These are phyloP conservation scores for Austroboletus olivaceoglutinosus DNA, from an alignment of 1,284 basidiomycete genomes.

Conservation along the genomic window DNA sequence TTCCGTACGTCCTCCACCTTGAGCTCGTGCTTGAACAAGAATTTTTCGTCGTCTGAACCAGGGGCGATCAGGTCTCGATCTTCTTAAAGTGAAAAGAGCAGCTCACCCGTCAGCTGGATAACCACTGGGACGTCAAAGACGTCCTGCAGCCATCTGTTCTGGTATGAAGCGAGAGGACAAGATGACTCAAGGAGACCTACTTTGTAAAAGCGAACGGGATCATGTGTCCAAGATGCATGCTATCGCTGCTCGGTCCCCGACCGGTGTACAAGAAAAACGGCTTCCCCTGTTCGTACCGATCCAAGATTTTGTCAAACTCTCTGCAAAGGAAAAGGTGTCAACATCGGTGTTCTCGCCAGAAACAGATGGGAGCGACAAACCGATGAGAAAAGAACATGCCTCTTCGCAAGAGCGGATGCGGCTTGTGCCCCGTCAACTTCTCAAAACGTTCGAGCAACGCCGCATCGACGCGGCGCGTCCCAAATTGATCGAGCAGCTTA, in stretches of 20 bases:
- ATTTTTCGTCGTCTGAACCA: constrained; percentile 92
- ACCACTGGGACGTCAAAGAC: constrained; percentile 95
- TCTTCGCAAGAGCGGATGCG: constrained; percentile 89
- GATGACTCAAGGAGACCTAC: constrained; percentile 43
- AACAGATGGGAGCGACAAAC: constrained; percentile 46
- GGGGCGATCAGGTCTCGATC: not conserved
- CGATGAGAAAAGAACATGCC: constrained; percentile 99
- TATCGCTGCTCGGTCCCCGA: constrained; percentile 93
- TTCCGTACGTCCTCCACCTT: constrained; percentile 87
- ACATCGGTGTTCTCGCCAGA: too few species aligned
- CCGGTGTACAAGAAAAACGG: constrained; percentile 99
- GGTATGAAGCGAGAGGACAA: constrained; percentile 4
- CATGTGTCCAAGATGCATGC: constrained; percentile 98
- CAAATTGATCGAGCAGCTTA: constrained; percentile 93
- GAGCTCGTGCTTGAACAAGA: constrained; percentile 94
- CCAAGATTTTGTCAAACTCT: constrained; percentile 91
- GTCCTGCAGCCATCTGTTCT: constrained; percentile 87
- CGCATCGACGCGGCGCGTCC: constrained; percentile 79
- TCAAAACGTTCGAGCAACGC: constrained; percentile 89
- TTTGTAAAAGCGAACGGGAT: constrained; percentile 98
- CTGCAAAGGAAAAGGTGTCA: constrained; percentile 40
- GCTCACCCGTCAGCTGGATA: constrained; percentile 85
- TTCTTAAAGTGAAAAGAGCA: not conserved
- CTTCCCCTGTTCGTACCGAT: constrained; percentile 95
- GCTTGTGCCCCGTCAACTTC: constrained; percentile 82